phyloP scores from a whole-genome alignment of 2,329 filamentous ascomycete genomes.

The Aspergillus hortae region DNA sequence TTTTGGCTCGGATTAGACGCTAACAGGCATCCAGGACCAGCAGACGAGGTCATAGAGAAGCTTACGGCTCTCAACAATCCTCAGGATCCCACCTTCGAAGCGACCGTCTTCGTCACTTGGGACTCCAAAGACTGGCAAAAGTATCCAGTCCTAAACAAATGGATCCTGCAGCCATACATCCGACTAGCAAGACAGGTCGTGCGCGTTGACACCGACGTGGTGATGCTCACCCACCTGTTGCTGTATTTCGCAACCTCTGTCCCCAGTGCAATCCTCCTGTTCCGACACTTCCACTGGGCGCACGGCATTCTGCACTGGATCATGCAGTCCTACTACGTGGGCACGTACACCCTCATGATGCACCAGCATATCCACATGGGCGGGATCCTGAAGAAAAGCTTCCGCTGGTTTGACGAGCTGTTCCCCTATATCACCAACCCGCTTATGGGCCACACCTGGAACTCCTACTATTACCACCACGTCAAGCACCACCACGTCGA shows the following conservation, averaged over 20 bases:
- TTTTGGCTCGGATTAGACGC: too few relatives aligned
- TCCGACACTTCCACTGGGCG: conserved; percentile 61
- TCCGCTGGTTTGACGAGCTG: conserved; percentile 55
- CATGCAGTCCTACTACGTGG: conserved; percentile 66
- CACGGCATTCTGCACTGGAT: conserved; percentile 64
- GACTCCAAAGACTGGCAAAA: conserved; percentile 35
- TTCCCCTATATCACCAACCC: conserved; percentile 75
- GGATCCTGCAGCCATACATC: conserved; percentile 59
- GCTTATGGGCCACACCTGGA: conserved; percentile 79
- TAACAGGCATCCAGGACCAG: conserved; percentile 14
- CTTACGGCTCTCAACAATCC: conserved; percentile 51
- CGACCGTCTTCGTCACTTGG: conserved; percentile 53
- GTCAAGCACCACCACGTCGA: conserved; percentile 84
- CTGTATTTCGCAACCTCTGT: conserved; percentile 68
- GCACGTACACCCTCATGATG: conserved; percentile 75
- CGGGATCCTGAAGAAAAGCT: conserved; percentile 60
- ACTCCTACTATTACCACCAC: conserved; percentile 81
- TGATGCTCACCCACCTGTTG: conserved; percentile 73
- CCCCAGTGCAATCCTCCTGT: conserved; percentile 65
- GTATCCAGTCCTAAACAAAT: conserved; percentile 38
- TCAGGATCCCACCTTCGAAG: conserved; percentile 47
- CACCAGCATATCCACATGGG: conserved; percentile 80
- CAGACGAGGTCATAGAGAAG: conserved; percentile 36
- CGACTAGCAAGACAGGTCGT: conserved; percentile 54
- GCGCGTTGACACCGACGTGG: conserved; percentile 66